These are phyloP conservation scores for Huiozyma naganishii DNA, from an alignment of 805 yeast genomes.

Conservation along the genomic window DNA sequence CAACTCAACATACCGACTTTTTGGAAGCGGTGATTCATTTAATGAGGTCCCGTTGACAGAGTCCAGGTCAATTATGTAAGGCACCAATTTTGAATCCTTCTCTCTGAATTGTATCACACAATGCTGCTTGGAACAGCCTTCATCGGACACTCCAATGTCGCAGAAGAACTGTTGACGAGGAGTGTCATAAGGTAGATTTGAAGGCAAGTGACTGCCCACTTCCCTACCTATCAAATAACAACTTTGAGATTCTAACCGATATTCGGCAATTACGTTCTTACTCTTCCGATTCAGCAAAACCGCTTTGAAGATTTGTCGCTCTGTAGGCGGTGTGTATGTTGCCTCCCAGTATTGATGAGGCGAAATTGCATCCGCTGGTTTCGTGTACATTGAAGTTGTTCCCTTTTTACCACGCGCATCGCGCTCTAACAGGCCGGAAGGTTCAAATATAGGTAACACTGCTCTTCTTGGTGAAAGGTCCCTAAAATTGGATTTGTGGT, in stretches of 20 bases:
- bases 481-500: background rate
- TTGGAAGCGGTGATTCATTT: slow-evolving; percentile 32
- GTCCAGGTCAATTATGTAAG: slow-evolving; percentile 37
- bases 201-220: slow-evolving; percentile 1
- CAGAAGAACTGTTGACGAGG: background rate
- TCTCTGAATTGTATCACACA: slow-evolving; percentile 38
- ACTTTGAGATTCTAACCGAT: slow-evolving; percentile 20
- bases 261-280: slow-evolving; percentile 16
- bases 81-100: slow-evolving; percentile 15
- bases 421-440: slow-evolving; percentile 34
- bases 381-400: slow-evolving; percentile 29
- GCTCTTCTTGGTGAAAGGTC: slow-evolving; percentile 1
- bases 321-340: slow-evolving; percentile 9
- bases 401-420: slow-evolving; percentile 31
- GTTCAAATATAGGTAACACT: slow-evolving; percentile 26
- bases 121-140: slow-evolving; percentile 36
- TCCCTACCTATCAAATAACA: slow-evolving; percentile 29
- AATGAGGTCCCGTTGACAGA: slow-evolving; percentile 38
- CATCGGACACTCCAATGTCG: slow-evolving; percentile 29
- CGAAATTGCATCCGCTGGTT: slow-evolving; percentile 26
- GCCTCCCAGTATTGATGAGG: slow-evolving; percentile 17
- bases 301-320: slow-evolving; percentile 19
- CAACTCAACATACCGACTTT: slow-evolving; percentile 34
- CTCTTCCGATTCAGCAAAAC: slow-evolving; percentile 23
- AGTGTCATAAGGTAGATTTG: too few species aligned